Conservation (phyloP, 2,329 filamentous ascomycete genomes). For the Ascochyta pisi region DNA sequence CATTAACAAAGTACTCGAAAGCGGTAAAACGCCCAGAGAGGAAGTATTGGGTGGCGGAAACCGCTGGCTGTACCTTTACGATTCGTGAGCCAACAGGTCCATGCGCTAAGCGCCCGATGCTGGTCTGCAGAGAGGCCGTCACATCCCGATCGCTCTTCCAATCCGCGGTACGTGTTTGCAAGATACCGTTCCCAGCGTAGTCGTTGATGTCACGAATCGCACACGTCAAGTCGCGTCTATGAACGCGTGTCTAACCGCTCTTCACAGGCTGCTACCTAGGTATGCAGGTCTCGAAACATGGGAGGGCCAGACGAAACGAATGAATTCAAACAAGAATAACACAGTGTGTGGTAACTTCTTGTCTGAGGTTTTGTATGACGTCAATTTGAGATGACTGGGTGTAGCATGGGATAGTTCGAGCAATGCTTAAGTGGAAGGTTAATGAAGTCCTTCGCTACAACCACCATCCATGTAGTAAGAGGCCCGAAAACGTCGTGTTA, state of each 20-base stretch:
- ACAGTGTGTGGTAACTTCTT: too few species aligned
- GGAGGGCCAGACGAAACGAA: not conserved
- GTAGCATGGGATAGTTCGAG: too few species aligned
- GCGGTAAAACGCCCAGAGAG: constrained; percentile 15
- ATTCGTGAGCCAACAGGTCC: constrained; percentile 4
- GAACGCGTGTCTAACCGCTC: constrained; percentile 3
- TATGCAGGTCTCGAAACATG: not conserved
- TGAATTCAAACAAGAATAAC: too few species aligned
- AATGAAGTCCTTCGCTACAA: too few species aligned
- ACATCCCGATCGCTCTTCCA: constrained; percentile 1
- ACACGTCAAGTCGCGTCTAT: constrained; percentile 1
- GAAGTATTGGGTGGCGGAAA: constrained; percentile 16
- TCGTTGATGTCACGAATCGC: not conserved
- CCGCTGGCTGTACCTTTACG: constrained; percentile 23
- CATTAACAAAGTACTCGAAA: constrained; percentile 16
- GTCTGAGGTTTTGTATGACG: too few species aligned
- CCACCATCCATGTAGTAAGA: too few species aligned
- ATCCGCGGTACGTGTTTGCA: not conserved
- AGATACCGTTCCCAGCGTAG: not conserved
- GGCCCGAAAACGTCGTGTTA: too few species aligned
- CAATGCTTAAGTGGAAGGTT: too few species aligned
- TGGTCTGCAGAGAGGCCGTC: constrained; percentile 17
- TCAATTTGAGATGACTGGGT: too few species aligned
- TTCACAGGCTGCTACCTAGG: not conserved
- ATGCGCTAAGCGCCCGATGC: constrained; percentile 22